These are phyloP conservation scores for Lipomyces japonicus DNA, from an alignment of 805 yeast species.

Conservation along the genomic window DNA sequence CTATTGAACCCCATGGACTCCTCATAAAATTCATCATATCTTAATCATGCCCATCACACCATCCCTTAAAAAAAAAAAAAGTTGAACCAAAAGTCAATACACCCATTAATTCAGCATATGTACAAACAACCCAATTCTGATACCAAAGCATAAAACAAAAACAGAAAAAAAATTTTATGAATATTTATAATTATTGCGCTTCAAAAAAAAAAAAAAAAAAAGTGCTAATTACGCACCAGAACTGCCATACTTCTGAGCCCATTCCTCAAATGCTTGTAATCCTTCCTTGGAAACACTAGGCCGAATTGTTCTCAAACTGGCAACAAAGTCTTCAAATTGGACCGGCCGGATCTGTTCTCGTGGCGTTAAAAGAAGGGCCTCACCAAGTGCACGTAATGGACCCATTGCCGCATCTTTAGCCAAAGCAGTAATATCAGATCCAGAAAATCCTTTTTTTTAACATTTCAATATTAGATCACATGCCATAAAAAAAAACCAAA, in stretches of 20 bases:
- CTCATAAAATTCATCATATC: too few relatives aligned
- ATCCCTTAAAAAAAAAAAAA: too few relatives aligned
- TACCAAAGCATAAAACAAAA: too few relatives aligned
- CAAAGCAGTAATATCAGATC: slow-evolving; percentile 85
- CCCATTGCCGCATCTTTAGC: slow-evolving; percentile 99
- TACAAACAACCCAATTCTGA: too few relatives aligned
- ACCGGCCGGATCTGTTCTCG: slow-evolving; percentile 78
- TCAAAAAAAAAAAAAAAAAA: too few relatives aligned
- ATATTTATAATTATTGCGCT: too few relatives aligned
- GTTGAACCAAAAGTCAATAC: too few relatives aligned
- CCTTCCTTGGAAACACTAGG: slow-evolving; percentile 89
- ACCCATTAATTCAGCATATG: too few relatives aligned
- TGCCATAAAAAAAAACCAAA: too few relatives aligned
- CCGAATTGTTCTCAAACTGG: slow-evolving; percentile 71
- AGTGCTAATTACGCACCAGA: slow-evolving; percentile 59
- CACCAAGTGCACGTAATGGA: slow-evolving; percentile 86
- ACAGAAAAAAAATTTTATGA: too few relatives aligned
- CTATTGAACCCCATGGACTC: too few relatives aligned
- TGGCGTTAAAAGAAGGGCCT: slow-evolving; percentile 62
- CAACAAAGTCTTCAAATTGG: slow-evolving; percentile 64
- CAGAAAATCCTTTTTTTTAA: slow-evolving; percentile 52
- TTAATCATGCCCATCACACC: too few relatives aligned
- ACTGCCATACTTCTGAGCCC: slow-evolving; percentile 85
- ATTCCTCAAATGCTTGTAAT: slow-evolving; percentile 70
- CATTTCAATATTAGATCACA: not conserved